Base-by-base conservation (phyloP, 2,329 filamentous ascomycete genomes). In the Domatiomyces globalis region DNA sequence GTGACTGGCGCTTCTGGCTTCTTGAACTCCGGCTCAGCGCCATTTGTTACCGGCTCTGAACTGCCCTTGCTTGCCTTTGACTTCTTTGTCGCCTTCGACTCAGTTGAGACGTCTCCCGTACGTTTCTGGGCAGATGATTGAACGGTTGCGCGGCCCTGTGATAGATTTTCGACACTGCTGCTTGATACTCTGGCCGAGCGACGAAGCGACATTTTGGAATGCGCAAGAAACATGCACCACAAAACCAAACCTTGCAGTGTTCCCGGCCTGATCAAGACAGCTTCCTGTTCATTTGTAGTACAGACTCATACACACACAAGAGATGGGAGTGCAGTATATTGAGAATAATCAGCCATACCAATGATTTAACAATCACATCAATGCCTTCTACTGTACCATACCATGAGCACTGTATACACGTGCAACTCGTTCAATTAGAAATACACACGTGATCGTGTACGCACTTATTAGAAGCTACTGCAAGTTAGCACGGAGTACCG, bases 91-190 rank as follows among this genome's bases (percentile, higher is more conserved):
- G 50, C 20, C 19, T 52, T 52, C 2, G 36, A 43, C 39, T 53
- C 46, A 9, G 43, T 15, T 18, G 20, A 46, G 42, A 45, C 18
- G 52, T 25, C 43, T 17, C 50, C 45, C n/a, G 52, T 33, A 22
- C 55, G 58, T 22, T 58, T 65, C 58, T 64, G 55, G 19, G 47
- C 22, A 17, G n/a, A 43, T 33, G 46, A 45, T 29, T 17, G 22
- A 17, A 22, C 22, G n/a, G 20, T 25, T 15, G 15, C 17, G 8
- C 43, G 17, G 6, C 19, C 33, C 25, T 52, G 48, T 45, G 42
- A 10, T 18, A 18, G 29, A 19, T 46, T 5, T 18, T 46, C 15
- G 9, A 48, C 18, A 12, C 43, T 12, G 10, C 45, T 39, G 9
- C 54, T 50, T 5, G 54, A 45, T 19, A 56, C 51, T 45, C 56